These are phyloP conservation scores for Gossypium lobatum DNA, from an alignment of 441 rosid species.

Conservation along the genomic window DNA sequence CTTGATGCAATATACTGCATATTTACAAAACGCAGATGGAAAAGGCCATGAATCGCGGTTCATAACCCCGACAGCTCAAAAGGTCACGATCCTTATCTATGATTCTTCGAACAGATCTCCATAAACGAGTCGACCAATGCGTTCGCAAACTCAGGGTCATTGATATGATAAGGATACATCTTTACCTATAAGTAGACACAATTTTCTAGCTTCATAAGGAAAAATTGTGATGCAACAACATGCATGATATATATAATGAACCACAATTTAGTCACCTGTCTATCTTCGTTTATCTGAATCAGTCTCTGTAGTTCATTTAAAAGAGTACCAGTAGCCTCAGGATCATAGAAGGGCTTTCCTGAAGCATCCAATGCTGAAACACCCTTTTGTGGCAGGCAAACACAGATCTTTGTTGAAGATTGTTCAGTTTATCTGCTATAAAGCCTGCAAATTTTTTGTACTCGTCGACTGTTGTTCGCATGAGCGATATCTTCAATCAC, in stretches of 20 bases:
- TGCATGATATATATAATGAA: conserved; percentile 6
- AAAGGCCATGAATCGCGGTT: too few species aligned
- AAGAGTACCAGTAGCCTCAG: conserved; percentile 61
- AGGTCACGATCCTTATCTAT: neutral
- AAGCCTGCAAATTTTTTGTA: conserved; percentile 61
- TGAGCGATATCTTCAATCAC: conserved; percentile 56
- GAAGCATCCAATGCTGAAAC: conserved; percentile 80
- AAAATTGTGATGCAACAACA: conserved; percentile 10
- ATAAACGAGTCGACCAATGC: conserved; percentile 67
- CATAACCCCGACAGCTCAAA: too few species aligned
- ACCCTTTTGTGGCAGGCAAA: conserved; percentile 75
- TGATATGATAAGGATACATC: conserved; percentile 58
- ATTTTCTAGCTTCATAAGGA: conserved; percentile 10
- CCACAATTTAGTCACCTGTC: conserved; percentile 40
- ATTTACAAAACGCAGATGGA: too few species aligned
- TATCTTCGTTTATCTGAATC: conserved; percentile 49
- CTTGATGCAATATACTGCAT: too few species aligned
- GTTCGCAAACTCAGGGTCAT: conserved; percentile 78
- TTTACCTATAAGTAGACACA: conserved; percentile 42
- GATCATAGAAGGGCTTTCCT: conserved; percentile 73
- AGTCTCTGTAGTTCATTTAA: conserved; percentile 51
- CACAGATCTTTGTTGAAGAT: conserved; percentile 52
- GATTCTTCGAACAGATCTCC: conserved; percentile 40
- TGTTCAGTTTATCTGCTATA: conserved; percentile 75
- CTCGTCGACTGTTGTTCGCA: conserved; percentile 83